Evolutionary conservation across 2,329 filamentous ascomycete species (phyloP), one percentile per base, ranked within the genome.

Genomic region (Penicillium italicum): DNA sequence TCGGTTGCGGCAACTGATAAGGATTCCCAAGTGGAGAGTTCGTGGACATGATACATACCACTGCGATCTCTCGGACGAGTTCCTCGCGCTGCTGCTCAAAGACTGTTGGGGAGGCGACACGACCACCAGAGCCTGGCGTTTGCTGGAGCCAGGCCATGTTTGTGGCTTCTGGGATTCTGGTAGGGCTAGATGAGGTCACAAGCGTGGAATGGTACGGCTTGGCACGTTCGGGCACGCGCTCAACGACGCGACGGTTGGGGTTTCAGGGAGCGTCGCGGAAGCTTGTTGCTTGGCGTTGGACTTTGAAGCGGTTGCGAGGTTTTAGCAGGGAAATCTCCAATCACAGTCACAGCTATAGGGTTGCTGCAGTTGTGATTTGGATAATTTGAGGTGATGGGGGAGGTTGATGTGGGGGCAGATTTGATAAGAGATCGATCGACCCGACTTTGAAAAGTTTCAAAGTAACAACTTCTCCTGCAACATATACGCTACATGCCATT

Each of bases 11-110:
- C 12, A 3, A 8, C 14, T 22, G n/a, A 43, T 16, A 7, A 24
- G 42, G 14, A n/a, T 9, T n/a, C 14, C 14, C n/a, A 9, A 14
- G 10, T n/a, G 34, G n/a, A 12, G 12, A 18, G 20, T 24, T 9
- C 11, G 28, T 43, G n/a, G 18, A 62, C 72, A 62, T 53, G 75
- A n/a, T 28, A 62, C 74, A 63, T 54, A 76, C 76, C 54, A 74
- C 67, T 1, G 76, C 74, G 54, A 78, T 77, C 53, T 78, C 76
- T 14, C 69, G 61, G 3, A 77, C 68, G 5, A 78, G 66, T 57
- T 74, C 74, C 44, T 70, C 69, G 37, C 76, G 71, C 52, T 77
- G 75, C 52, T 76, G 69, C 59, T 77, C 72, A 56, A 78, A 78
- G 43, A 72, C 72, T 9, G 71, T 72, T 14, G 69, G 70, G 11